phyloP scores from a whole-genome alignment of 2,329 filamentous ascomycete species.

The Xylariaceae sp. region DNA sequence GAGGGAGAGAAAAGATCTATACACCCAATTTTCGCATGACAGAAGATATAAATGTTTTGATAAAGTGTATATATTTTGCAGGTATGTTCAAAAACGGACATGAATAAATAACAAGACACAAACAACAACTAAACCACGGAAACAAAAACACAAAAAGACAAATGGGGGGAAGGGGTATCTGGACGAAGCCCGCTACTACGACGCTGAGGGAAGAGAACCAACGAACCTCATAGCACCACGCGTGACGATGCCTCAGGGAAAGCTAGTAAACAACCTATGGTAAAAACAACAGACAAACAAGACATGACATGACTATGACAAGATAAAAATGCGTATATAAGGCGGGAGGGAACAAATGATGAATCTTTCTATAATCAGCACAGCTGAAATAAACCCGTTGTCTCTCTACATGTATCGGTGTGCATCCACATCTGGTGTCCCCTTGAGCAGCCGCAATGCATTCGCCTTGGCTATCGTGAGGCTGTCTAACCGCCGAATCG shows the following conservation, averaged over 20 bases:
- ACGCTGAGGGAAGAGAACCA: background rate
- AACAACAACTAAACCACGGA: background rate
- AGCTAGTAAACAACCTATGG: background rate
- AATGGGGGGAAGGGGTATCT: slow-evolving; percentile 11
- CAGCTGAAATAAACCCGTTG: background rate
- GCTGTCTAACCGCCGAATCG: slow-evolving; percentile 16
- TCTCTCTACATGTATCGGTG: slow-evolving; percentile 12
- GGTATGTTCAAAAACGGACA: background rate
- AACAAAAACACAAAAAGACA: background rate
- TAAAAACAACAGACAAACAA: too few relatives aligned
- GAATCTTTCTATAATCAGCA: background rate
- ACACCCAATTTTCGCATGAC: background rate
- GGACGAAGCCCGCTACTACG: slow-evolving; percentile 3
- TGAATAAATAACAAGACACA: background rate
- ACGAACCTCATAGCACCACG: slow-evolving; percentile 10
- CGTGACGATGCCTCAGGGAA: slow-evolving; percentile 1
- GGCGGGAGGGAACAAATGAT: background rate
- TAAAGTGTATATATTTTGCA: too few relatives aligned
- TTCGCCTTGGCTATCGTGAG: slow-evolving; percentile 17
- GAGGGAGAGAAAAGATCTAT: background rate
- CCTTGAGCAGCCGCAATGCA: slow-evolving; percentile 17
- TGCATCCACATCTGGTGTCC: slow-evolving; percentile 16
- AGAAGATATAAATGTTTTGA: too few relatives aligned
- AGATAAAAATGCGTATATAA: background rate
- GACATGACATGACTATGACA: background rate